Evolutionary conservation across 2,329 filamentous ascomycete genomes (phyloP).

Genomic region (Fusarium marasasianum): DNA sequence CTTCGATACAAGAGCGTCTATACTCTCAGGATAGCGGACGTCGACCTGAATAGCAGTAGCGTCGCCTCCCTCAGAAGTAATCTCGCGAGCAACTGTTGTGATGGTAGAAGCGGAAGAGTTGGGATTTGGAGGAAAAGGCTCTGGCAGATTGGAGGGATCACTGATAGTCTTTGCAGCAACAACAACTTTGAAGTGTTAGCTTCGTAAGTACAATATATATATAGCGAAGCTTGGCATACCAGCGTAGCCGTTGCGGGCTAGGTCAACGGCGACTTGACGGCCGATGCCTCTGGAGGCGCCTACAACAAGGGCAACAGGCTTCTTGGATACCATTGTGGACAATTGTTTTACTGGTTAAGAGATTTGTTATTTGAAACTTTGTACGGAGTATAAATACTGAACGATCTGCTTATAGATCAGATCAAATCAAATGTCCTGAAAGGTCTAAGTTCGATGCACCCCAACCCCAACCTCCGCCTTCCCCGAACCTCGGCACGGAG

Average conservation of each 20-base stretch:
- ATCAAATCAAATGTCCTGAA: neutral
- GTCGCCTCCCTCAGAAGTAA: constrained; percentile 68
- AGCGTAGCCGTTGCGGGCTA: constrained; percentile 75
- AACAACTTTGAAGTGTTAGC: constrained; percentile 61
- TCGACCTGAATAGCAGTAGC: constrained; percentile 76
- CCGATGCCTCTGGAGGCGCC: constrained; percentile 85
- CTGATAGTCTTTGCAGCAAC: constrained; percentile 81
- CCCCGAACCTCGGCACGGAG: neutral
- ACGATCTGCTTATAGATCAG: neutral
- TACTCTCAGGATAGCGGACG: constrained; percentile 69
- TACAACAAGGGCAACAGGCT: constrained; percentile 74
- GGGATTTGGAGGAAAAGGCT: constrained; percentile 77
- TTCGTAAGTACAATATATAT: neutral
- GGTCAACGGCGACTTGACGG: constrained; percentile 79
- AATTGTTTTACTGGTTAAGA: neutral
- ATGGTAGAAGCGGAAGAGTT: constrained; percentile 81
- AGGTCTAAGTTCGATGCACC: neutral
- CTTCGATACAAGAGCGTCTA: constrained; percentile 66
- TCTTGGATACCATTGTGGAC: constrained; percentile 39
- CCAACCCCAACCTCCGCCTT: neutral
- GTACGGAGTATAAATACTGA: neutral
- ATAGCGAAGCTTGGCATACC: constrained; percentile 57
- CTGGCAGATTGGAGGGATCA: constrained; percentile 61
- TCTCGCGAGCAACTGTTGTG: constrained; percentile 81
- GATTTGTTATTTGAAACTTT: neutral